Evolutionary conservation across 73 alveolate species (phyloP).

Genomic region (Blepharisma stoltei): DNA sequence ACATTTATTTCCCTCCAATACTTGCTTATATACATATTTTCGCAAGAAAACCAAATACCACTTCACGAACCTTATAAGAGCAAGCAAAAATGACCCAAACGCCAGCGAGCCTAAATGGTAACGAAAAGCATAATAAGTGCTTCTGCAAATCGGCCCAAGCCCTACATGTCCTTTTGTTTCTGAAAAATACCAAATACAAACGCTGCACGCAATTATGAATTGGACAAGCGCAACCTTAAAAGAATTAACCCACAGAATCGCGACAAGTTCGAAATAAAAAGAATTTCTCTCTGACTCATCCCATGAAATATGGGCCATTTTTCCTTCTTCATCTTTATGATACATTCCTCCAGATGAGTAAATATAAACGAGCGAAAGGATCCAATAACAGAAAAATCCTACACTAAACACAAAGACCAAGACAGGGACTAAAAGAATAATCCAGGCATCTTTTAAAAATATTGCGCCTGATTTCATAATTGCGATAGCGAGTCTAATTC

Average conservation of each 20-base stretch:
- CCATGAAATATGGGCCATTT: conserved; percentile 89
- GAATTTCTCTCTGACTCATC: conserved; percentile 72
- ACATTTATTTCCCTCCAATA: conserved; percentile 35
- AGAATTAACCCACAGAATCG: conserved; percentile 88
- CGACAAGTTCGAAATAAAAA: conserved; percentile 82
- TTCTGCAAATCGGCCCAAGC: conserved; percentile 53
- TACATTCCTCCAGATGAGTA: conserved; percentile 82
- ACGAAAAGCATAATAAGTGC: conserved; percentile 78
- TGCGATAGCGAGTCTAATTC: conserved; percentile 91
- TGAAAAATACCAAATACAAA: conserved; percentile 94
- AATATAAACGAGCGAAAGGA: conserved; percentile 70
- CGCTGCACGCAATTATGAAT: conserved; percentile 86
- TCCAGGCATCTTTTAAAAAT: conserved; percentile 68
- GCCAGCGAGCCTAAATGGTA: conserved; percentile 96
- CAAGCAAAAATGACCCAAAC: conserved; percentile 89
- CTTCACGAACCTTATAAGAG: conserved; percentile 82
- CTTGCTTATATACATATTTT: conserved; percentile 49
- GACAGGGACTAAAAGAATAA: conserved; percentile 85
- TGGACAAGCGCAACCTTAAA: conserved; percentile 82
- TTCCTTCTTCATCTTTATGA: conserved; percentile 55
- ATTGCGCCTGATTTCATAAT: conserved; percentile 89
- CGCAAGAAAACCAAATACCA: conserved; percentile 37
- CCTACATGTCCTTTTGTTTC: conserved; percentile 78
- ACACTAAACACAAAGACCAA: conserved; percentile 61
- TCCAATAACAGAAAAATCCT: conserved; percentile 85